Evolutionary conservation across 768 basidiomycete species (phyloP).

Genomic region (Mycena vitilis): DNA sequence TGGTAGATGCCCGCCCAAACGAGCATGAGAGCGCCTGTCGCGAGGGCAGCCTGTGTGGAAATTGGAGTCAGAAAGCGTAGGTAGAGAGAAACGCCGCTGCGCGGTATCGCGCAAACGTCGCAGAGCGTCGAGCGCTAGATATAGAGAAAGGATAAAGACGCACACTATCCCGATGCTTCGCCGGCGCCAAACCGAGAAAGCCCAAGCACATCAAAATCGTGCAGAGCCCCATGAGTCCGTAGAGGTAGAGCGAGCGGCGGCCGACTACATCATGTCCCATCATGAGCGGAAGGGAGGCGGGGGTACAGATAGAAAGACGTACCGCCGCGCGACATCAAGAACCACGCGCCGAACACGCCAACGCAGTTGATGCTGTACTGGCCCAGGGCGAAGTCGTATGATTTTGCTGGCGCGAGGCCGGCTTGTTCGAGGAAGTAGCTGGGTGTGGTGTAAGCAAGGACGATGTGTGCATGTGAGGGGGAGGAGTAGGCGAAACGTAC

Average conservation of each 20-base stretch:
- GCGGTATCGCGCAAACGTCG: too few species aligned
- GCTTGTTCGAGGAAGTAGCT: slow-evolving; percentile 52
- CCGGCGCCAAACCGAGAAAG: slow-evolving; percentile 31
- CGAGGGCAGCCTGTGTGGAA: slow-evolving; percentile 26
- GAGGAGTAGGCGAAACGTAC: neutral
- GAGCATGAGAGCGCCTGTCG: slow-evolving; percentile 37
- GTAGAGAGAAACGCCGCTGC: too few species aligned
- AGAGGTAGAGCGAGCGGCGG: slow-evolving; percentile 35
- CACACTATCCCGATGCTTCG: slow-evolving; percentile 26
- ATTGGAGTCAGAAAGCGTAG: neutral
- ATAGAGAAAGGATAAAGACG: neutral
- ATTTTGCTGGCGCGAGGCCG: slow-evolving; percentile 42
- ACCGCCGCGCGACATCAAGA: slow-evolving; percentile 33
- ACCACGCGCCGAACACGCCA: slow-evolving; percentile 38
- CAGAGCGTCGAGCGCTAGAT: neutral
- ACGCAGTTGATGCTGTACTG: slow-evolving; percentile 37
- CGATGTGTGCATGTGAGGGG: neutral
- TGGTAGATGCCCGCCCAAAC: slow-evolving; percentile 38
- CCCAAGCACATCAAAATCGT: slow-evolving; percentile 32
- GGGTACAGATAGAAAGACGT: too few species aligned
- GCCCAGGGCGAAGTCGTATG: slow-evolving; percentile 46
- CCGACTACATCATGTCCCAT: slow-evolving; percentile 14
- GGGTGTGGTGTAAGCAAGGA: neutral
- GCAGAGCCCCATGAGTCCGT: slow-evolving; percentile 35
- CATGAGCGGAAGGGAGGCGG: neutral